Base-by-base conservation (phyloP, 1,284 basidiomycete genomes). In the Cutaneotrichosporon mucoides region DNA sequence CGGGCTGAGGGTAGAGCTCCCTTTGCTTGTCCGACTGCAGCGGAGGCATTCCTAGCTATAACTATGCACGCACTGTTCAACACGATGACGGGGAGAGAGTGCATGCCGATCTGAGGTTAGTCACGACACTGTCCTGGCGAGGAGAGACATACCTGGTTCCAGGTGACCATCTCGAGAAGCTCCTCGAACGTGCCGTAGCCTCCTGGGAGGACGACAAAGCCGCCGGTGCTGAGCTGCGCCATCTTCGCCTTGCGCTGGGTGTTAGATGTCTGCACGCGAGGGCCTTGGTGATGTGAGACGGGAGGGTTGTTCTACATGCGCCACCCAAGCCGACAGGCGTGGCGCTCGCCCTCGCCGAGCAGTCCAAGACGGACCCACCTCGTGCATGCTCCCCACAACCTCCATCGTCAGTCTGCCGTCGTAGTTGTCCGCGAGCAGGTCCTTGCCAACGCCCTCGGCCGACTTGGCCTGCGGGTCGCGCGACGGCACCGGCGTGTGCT, bases 131-230 rank as follows among this genome's bases (percentile, higher is more conserved):
- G 12, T 12, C 38, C 9, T 12, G 24, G 38, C 12, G 9, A 40
- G 8, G 38, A 8, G 9, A 59, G 60, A 47, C 48, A 16, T 24
- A 67, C 68, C 59, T 78, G 77, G 62, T 78, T 78, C 93, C 93
- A 97, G 3, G 92, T 94, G 43, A 88, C 84, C 65, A 90, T 92
- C 77, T 96, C 93, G 52, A 96, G 78, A 33, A 92, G 88, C 82
- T 96, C 93, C 75, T 96, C 93, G 66, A 90, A 91, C 0, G 92
- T 95, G 13, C 92, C 92, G 70, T 85, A 94, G 0, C 93, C 93
- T 40, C 93, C 93, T 5, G 93, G 92, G 10, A 96, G 81, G 13
- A 86, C 89, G 52, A 96, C 80, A 69, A 97, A 97, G 0, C 86
- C 92, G 36, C 84, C 82, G 12, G 79, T 76, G 0, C 84, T 84